Evolutionary conservation across 1,139 yeast species (phyloP).

Genomic region (Pichia sp.): DNA sequence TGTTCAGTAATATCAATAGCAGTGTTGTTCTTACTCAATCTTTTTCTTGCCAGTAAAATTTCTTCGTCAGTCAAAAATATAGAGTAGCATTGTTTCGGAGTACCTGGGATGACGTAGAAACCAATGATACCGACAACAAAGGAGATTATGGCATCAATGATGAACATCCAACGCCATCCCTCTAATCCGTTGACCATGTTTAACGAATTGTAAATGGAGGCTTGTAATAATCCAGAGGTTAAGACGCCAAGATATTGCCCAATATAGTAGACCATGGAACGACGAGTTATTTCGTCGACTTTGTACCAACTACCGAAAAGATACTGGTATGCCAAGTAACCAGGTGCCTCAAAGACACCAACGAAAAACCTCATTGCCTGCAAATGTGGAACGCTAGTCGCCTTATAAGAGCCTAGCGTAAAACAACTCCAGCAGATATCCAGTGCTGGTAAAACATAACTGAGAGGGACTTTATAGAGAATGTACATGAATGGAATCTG

Average conservation of each 20-base stretch:
- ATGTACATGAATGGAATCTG: conserved; percentile 45
- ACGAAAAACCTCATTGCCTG: conserved; percentile 55
- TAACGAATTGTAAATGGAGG: conserved; percentile 35
- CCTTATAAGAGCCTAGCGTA: conserved; percentile 52
- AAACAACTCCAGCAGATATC: conserved; percentile 66
- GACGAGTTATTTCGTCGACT: conserved; percentile 39
- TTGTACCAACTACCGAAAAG: conserved; percentile 60
- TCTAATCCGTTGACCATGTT: conserved; percentile 51
- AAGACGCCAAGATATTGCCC: conserved; percentile 46
- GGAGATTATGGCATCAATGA: conserved; percentile 65
- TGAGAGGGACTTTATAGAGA: conserved; percentile 45
- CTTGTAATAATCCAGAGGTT: conserved; percentile 43
- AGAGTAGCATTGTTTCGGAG: conserved; percentile 9
- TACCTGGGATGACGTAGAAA: conserved; percentile 11
- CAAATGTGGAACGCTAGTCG: conserved; percentile 38
- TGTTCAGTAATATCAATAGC: conserved; percentile 17
- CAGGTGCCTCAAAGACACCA: conserved; percentile 61
- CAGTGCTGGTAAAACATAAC: conserved; percentile 45
- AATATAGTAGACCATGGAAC: conserved; percentile 43
- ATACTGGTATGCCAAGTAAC: conserved; percentile 57
- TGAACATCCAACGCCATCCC: conserved; percentile 80
- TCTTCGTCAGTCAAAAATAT: conserved; percentile 52
- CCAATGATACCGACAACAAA: conserved; percentile 30
- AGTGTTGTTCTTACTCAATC: conserved; percentile 46
- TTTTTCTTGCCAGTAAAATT: conserved; percentile 53